Evolutionary conservation across 1,284 basidiomycete species (phyloP).

Genomic region (Bondarzewia mesenterica): DNA sequence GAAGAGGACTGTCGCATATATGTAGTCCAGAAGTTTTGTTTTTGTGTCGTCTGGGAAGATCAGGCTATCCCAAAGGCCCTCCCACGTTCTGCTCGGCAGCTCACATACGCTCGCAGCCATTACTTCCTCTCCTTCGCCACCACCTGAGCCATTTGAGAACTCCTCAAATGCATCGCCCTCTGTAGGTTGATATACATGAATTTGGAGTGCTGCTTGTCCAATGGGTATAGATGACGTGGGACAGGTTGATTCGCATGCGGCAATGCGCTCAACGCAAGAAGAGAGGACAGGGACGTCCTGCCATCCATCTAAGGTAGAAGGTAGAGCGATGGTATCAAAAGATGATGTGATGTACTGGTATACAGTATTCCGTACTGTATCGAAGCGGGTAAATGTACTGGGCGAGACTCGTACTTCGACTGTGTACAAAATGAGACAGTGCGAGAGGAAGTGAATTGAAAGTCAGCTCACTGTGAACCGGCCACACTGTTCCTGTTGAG

Average conservation of each 20-base stretch:
- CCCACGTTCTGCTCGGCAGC: conserved; percentile 74
- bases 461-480: conserved; percentile 12
- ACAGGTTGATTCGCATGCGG: conserved; percentile 64
- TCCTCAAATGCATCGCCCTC: conserved; percentile 71
- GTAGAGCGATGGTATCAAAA: conserved; percentile 53
- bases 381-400: conserved; percentile 60
- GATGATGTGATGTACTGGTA: conserved; percentile 51
- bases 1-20: conserved; percentile 87
- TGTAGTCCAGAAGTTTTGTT: conserved; percentile 83
- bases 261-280: conserved; percentile 70
- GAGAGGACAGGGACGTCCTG: conserved; percentile 61
- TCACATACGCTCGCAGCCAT: conserved; percentile 84
- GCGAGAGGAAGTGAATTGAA: not conserved
- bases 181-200: conserved; percentile 84
- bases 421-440: conserved; percentile 22
- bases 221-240: conserved; percentile 46
- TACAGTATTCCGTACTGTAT: conserved; percentile 61
- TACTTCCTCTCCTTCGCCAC: conserved; percentile 66
- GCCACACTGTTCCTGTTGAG: too few relatives aligned
- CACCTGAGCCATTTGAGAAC: conserved; percentile 53
- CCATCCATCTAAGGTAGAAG: conserved; percentile 69
- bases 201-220: conserved; percentile 55
- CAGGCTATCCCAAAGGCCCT: conserved; percentile 88
- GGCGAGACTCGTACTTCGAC: conserved; percentile 78
- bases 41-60: conserved; percentile 92